Percentiles rank a stretch among this genome's conserved stretches.
These are phyloP conservation scores for Lactarius pseudohatsudake DNA, from an alignment of 768 basidiomycete genomes.

Conservation along the genomic window DNA sequence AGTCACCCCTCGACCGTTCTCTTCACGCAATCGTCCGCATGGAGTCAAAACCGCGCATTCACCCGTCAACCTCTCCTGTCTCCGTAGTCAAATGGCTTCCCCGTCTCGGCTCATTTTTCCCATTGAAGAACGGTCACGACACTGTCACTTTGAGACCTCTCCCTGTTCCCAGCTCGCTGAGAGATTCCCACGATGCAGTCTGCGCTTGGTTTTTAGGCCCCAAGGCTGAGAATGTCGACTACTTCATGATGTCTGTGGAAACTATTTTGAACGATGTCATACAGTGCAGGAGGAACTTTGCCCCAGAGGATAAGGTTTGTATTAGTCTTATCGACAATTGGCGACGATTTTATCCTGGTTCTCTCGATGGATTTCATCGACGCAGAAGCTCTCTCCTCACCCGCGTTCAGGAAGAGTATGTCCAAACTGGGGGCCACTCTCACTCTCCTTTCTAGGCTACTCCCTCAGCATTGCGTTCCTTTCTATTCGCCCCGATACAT, in stretches of 20 bases:
- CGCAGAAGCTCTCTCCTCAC: constrained; percentile 26
- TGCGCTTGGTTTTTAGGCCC: constrained; percentile 44
- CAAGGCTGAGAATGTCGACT: constrained; percentile 39
- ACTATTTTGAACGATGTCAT: constrained; percentile 32
- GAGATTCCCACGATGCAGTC: constrained; percentile 32
- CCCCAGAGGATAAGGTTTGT: constrained; percentile 36
- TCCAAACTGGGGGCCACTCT: constrained; percentile 31
- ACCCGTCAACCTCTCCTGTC: background rate
- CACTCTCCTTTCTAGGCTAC: constrained; percentile 26
- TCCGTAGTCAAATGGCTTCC: constrained; percentile 19
- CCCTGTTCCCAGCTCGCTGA: constrained; percentile 10
- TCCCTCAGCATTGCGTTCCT: constrained; percentile 39
- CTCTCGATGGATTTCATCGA: constrained; percentile 31
- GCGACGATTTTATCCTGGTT: background rate
- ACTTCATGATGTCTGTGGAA: constrained; percentile 34
- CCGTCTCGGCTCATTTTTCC: background rate
- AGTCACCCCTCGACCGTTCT: constrained; percentile 5
- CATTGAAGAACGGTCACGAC: background rate
- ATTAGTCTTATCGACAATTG: background rate
- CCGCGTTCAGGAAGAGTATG: constrained; percentile 30
- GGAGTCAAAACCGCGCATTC: background rate
- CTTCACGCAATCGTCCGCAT: background rate
- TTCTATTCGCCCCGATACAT: constrained; percentile 43
- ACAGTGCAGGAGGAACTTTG: constrained; percentile 33
- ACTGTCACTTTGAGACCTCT: background rate